These are phyloP conservation scores for Aspergillus saccharolyticus DNA, from an alignment of 495 filamentous ascomycete species.

Conservation along the genomic window DNA sequence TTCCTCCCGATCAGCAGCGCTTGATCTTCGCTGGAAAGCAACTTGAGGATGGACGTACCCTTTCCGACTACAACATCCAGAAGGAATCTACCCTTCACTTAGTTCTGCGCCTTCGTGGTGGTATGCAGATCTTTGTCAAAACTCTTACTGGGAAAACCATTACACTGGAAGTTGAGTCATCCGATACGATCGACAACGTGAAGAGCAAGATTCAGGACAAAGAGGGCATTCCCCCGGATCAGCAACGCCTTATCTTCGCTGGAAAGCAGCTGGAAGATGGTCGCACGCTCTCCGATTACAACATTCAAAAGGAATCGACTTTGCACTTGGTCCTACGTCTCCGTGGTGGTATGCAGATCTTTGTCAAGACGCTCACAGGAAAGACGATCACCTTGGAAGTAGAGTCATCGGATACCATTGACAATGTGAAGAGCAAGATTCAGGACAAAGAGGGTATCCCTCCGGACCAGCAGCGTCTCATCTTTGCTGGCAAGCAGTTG, in stretches of 20 bases:
- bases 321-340: constrained; percentile 94
- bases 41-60: constrained; percentile 64
- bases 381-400: constrained; percentile 93
- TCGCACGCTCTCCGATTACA: constrained; percentile 95
- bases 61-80: constrained; percentile 72
- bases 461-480: constrained; percentile 83
- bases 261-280: constrained; percentile 93
- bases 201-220: constrained; percentile 98
- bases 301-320: constrained; percentile 99
- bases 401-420: constrained; percentile 84
- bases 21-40: constrained; percentile 71
- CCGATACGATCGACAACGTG: constrained; percentile 97
- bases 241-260: constrained; percentile 92
- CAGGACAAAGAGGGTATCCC: constrained; percentile 92
- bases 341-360: constrained; percentile 96
- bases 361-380: constrained; percentile 88
- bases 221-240: constrained; percentile 92
- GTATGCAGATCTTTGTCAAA: constrained; percentile 73
- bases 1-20: constrained; percentile 73
- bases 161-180: constrained; percentile 65
- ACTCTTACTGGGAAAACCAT: constrained; percentile 70
- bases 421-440: constrained; percentile 90
- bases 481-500: constrained; percentile 88
- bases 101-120: constrained; percentile 67
- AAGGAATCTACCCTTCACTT: constrained; percentile 68